Conservation (phyloP, 495 filamentous ascomycete species). For the Lichina pygmaea region DNA sequence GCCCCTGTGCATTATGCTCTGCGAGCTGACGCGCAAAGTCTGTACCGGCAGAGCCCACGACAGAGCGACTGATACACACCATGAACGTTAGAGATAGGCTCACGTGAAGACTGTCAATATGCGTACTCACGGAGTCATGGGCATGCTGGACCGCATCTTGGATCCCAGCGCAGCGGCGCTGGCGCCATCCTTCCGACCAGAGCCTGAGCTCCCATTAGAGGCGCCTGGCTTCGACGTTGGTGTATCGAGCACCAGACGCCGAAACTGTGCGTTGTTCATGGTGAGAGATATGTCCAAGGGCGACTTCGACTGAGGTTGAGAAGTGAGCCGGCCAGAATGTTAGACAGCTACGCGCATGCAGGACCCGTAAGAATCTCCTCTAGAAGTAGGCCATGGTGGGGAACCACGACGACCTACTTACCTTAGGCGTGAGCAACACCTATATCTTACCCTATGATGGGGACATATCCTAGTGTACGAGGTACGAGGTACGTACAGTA, state of each 20-base stretch:
- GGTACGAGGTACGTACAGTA: too few relatives aligned
- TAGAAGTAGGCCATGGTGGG: too few relatives aligned
- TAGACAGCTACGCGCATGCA: too few relatives aligned
- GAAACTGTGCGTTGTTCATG: slow-evolving; percentile 97
- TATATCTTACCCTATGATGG: too few relatives aligned
- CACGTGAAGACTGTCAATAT: not conserved
- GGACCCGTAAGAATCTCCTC: too few relatives aligned
- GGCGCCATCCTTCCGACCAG: not conserved
- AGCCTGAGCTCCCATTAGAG: not conserved
- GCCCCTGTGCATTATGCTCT: slow-evolving; percentile 22
- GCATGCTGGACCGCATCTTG: slow-evolving; percentile 11
- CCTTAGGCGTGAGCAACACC: too few relatives aligned
- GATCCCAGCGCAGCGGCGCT: slow-evolving; percentile 25
- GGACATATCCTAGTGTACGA: too few relatives aligned
- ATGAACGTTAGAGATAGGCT: slow-evolving; percentile 7
- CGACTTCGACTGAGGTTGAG: not conserved
- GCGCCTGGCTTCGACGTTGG: slow-evolving; percentile 8
- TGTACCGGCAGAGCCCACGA: slow-evolving; percentile 22
- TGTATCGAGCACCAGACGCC: slow-evolving; percentile 44
- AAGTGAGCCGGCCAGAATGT: not conserved
- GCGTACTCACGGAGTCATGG: slow-evolving; percentile 14
- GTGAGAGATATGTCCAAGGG: not conserved
- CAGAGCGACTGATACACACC: slow-evolving; percentile 28
- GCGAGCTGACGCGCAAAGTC: slow-evolving; percentile 74
- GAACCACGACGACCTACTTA: too few relatives aligned